Percentiles rank a stretch among this genome's conserved stretches.
Conservation (phyloP, 169 alveolate species). For the Babesia bigemina region DNA sequence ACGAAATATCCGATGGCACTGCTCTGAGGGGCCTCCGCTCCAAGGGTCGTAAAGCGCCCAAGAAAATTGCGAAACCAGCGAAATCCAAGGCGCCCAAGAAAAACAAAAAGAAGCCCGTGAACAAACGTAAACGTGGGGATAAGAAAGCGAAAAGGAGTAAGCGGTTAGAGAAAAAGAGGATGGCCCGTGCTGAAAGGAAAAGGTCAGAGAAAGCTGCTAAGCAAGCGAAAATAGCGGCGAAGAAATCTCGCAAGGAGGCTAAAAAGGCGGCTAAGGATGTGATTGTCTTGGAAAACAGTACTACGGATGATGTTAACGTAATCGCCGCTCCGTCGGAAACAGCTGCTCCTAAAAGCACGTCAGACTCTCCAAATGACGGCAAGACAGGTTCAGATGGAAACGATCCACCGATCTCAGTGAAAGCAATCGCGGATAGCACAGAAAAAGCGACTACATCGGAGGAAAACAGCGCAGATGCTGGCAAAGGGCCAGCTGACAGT, state of each 20-base stretch:
- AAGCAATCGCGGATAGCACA: not conserved
- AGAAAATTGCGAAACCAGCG: slow-evolving; percentile 1
- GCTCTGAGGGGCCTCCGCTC: slow-evolving; percentile 12
- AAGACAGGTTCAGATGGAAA: not conserved
- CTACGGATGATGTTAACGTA: not conserved
- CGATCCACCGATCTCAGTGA: not conserved
- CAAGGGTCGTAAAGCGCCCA: slow-evolving; percentile 1
- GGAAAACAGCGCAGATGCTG: slow-evolving; percentile 1
- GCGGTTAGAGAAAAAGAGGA: not conserved
- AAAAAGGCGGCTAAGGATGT: slow-evolving; percentile 8
- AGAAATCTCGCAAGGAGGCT: slow-evolving; percentile 1
- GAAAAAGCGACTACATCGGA: no score
- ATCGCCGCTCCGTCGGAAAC: not conserved
- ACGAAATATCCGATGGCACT: slow-evolving; percentile 14
- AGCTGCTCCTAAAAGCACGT: slow-evolving; percentile 19
- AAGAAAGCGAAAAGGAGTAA: not conserved
- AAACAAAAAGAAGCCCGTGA: slow-evolving; percentile 20
- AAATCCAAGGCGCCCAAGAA: slow-evolving; percentile 18
- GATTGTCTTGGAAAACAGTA: not conserved
- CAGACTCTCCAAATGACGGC: not conserved
- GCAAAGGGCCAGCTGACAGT: slow-evolving; percentile 19
- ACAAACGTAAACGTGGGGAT: slow-evolving; percentile 3
- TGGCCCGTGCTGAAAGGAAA: not conserved
- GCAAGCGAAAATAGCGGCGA: not conserved
- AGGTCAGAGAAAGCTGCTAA: not conserved